These are phyloP conservation scores for Talaromyces pinophilus DNA, from an alignment of 2,329 filamentous ascomycete genomes.

Conservation along the genomic window DNA sequence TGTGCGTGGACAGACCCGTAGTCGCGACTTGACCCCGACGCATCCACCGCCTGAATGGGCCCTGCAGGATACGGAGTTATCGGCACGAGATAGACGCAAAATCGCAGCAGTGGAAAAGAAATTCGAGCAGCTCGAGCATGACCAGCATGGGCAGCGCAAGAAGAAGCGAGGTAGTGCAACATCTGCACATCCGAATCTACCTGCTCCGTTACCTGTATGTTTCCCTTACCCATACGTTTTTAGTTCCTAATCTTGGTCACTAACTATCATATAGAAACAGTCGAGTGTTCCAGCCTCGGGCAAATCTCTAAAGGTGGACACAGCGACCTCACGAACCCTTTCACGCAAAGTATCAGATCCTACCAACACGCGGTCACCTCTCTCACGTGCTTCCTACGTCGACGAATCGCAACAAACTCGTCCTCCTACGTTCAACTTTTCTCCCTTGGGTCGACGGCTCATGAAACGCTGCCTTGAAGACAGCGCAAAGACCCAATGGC, in stretches of 20 bases:
- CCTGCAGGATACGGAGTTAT: slow-evolving; percentile 54
- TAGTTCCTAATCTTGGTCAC: background rate
- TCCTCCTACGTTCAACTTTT: slow-evolving; percentile 33
- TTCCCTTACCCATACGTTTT: background rate
- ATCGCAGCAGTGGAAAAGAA: slow-evolving; percentile 64
- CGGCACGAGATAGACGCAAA: slow-evolving; percentile 63
- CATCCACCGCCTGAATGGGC: slow-evolving; percentile 51
- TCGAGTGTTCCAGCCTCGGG: slow-evolving; percentile 27
- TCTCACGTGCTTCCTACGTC: slow-evolving; percentile 40
- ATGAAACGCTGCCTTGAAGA: slow-evolving; percentile 47
- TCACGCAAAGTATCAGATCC: slow-evolving; percentile 15
- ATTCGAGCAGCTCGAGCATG: slow-evolving; percentile 61
- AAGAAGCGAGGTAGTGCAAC: slow-evolving; percentile 60
- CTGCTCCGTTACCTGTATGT: slow-evolving; percentile 31
- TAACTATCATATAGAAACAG: slow-evolving; percentile 35
- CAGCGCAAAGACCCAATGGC: slow-evolving; percentile 39
- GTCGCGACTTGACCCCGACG: slow-evolving; percentile 63
- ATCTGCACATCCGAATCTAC: slow-evolving; percentile 55
- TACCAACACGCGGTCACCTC: slow-evolving; percentile 27
- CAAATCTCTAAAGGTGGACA: slow-evolving; percentile 36
- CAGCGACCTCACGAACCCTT: slow-evolving; percentile 13
- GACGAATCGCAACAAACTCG: slow-evolving; percentile 45
- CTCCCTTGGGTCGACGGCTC: slow-evolving; percentile 46
- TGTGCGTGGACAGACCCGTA: slow-evolving; percentile 56
- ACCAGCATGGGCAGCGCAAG: slow-evolving; percentile 56